Evolutionary conservation across 768 basidiomycete genomes (phyloP).

Genomic region (Xerocomus potaroensis): DNA sequence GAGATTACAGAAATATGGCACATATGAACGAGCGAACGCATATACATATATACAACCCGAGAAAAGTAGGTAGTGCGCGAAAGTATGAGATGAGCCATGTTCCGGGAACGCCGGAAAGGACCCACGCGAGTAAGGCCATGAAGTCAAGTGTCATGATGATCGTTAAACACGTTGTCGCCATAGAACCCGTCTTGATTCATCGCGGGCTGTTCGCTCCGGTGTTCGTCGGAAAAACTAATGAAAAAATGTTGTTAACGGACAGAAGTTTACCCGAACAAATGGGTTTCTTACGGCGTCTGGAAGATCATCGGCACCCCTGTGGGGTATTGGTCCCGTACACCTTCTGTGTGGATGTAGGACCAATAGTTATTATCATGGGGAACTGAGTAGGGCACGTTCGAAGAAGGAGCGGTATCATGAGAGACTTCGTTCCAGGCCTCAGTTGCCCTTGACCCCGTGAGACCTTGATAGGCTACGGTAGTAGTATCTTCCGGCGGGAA

Average conservation of each 20-base stretch:
- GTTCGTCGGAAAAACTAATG: conserved; percentile 5
- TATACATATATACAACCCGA: conserved; percentile 1
- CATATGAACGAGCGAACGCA: conserved; percentile 18
- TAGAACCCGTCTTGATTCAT: conserved; percentile 6
- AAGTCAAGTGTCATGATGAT: conserved; percentile 8
- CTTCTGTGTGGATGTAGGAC: background rate
- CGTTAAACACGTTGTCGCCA: conserved; percentile 9
- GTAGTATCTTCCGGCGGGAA: conserved; percentile 8
- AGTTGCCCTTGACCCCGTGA: background rate
- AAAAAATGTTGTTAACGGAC: conserved; percentile 7
- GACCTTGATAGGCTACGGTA: conserved; percentile 4
- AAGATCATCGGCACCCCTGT: conserved; percentile 1
- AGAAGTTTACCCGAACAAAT: background rate
- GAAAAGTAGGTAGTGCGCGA: conserved; percentile 4
- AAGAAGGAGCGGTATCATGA: background rate
- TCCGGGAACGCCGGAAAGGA: conserved; percentile 1
- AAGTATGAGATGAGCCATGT: background rate
- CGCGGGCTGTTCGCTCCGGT: conserved; percentile 9
- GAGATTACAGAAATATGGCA: conserved; percentile 23
- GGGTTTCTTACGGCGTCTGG: conserved; percentile 8
- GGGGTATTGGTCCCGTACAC: conserved; percentile 6
- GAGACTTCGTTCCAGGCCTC: conserved; percentile 7
- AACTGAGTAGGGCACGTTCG: background rate
- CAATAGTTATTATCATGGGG: conserved; percentile 1
- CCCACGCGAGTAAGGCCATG: background rate